These are phyloP conservation scores for Wickerhamiella galacta DNA, from an alignment of 805 yeast genomes.

Conservation along the genomic window DNA sequence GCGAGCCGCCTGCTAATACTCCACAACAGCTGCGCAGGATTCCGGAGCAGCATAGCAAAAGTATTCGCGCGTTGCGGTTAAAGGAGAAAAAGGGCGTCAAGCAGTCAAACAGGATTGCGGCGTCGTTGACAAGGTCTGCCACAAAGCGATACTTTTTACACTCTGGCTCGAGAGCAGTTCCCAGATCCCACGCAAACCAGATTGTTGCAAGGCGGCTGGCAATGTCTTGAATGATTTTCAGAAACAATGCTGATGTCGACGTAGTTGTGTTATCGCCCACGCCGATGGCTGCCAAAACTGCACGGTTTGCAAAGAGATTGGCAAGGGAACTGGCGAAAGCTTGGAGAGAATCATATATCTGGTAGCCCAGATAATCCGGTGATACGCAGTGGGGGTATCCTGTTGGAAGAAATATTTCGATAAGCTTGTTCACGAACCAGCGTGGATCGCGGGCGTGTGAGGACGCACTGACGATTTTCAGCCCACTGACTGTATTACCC, in stretches of 20 bases:
- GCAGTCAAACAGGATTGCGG: slow-evolving; percentile 21
- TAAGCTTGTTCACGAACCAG: slow-evolving; percentile 10
- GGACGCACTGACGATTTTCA: background rate
- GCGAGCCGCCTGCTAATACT: slow-evolving; percentile 24
- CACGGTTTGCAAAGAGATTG: slow-evolving; percentile 20
- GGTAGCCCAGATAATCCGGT: slow-evolving; percentile 21
- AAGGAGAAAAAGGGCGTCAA: slow-evolving; percentile 19
- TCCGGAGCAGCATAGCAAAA: slow-evolving; percentile 21
- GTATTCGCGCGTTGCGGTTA: slow-evolving; percentile 9
- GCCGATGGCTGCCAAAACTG: slow-evolving; percentile 23
- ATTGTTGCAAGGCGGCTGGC: slow-evolving; percentile 24
- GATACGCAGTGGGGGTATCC: slow-evolving; percentile 23
- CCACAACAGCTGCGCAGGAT: slow-evolving; percentile 21
- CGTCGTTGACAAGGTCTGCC: slow-evolving; percentile 23
- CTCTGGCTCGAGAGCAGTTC: slow-evolving; percentile 22
- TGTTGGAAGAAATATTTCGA: slow-evolving; percentile 22
- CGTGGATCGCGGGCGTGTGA: slow-evolving; percentile 7
- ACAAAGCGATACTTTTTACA: slow-evolving; percentile 22
- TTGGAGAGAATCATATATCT: slow-evolving; percentile 24
- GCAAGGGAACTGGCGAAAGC: slow-evolving; percentile 24
- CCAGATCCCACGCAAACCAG: slow-evolving; percentile 22
- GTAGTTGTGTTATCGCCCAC: slow-evolving; percentile 24
- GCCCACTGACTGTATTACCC: background rate
- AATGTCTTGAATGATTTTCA: slow-evolving; percentile 23
- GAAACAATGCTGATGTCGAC: slow-evolving; percentile 23